phyloP scores from a whole-genome alignment of 768 basidiomycete species.

The Hebeloma cylindrosporum region DNA sequence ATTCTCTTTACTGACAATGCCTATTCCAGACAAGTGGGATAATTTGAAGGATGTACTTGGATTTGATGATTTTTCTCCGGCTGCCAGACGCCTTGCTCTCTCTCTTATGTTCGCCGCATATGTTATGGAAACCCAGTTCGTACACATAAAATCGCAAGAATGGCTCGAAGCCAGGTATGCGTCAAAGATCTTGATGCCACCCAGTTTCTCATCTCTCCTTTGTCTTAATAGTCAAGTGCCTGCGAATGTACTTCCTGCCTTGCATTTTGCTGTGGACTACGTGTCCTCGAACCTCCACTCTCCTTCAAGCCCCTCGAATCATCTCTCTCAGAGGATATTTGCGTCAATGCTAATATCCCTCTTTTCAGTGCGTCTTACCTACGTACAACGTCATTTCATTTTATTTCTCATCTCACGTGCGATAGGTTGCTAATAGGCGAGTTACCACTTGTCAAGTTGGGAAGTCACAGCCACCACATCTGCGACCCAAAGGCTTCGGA shows the following conservation, averaged over 20 bases:
- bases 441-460: no score
- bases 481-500: conserved; percentile 49
- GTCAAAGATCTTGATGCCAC: no score
- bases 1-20: neutral
- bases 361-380: conserved; percentile 33
- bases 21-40: conserved; percentile 53
- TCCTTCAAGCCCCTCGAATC: conserved; percentile 5
- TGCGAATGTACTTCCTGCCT: conserved; percentile 16
- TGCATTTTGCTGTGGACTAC: conserved; percentile 21
- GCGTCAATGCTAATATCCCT: conserved; percentile 43
- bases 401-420: no score
- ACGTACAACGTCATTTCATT: no score
- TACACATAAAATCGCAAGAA: no score
- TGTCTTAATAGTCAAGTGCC: conserved; percentile 17
- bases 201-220: neutral
- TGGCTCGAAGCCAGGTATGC: no score
- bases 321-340: conserved; percentile 23
- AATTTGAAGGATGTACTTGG: conserved; percentile 43
- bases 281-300: conserved; percentile 11
- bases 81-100: conserved; percentile 58
- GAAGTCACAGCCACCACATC: conserved; percentile 15
- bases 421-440: no score
- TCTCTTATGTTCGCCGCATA: conserved; percentile 55
- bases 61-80: conserved; percentile 55
- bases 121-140: conserved; percentile 49